Evolutionary conservation across 2,329 filamentous ascomycete species (phyloP).

Genomic region (Cryoendolithus antarcticus): DNA sequence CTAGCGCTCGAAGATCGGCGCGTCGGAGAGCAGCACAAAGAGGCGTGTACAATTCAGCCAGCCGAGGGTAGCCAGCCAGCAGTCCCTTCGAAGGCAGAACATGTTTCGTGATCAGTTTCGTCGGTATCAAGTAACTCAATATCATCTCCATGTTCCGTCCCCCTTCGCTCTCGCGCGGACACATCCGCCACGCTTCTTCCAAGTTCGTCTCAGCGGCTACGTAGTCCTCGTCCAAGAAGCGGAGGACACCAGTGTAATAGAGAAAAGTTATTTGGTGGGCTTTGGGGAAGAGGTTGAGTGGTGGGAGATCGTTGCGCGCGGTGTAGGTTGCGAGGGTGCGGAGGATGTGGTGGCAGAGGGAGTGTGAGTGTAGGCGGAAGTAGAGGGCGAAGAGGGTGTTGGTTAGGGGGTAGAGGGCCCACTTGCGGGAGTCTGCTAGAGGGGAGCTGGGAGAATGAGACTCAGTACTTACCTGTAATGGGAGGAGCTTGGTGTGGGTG

Average conservation of each 20-base stretch:
- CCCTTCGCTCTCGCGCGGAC: conserved; percentile 50
- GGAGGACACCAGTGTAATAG: conserved; percentile 89
- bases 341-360: conserved; percentile 80
- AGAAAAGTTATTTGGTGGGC: conserved; percentile 91
- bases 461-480: conserved; percentile 11
- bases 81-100: conserved; percentile 63
- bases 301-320: conserved; percentile 58
- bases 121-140: conserved; percentile 87
- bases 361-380: conserved; percentile 75
- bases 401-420: conserved; percentile 91
- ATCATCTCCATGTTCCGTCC: conserved; percentile 79
- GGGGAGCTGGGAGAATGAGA: conserved; percentile 46
- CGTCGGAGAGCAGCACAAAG: conserved; percentile 66
- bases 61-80: conserved; percentile 59
- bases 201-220: conserved; percentile 67
- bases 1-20: conserved; percentile 74
- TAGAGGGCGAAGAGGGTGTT: conserved; percentile 97
- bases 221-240: conserved; percentile 92
- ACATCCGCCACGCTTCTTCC: conserved; percentile 68
- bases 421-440: conserved; percentile 84
- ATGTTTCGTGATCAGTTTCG: conserved; percentile 76
- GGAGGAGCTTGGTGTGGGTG: not conserved
- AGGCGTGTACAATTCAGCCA: conserved; percentile 68
- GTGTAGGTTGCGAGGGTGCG: conserved; percentile 66
- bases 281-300: conserved; percentile 66